These are phyloP conservation scores for Pinus taeda DNA, from an alignment of 75 land plant genomes.

Conservation along the genomic window DNA sequence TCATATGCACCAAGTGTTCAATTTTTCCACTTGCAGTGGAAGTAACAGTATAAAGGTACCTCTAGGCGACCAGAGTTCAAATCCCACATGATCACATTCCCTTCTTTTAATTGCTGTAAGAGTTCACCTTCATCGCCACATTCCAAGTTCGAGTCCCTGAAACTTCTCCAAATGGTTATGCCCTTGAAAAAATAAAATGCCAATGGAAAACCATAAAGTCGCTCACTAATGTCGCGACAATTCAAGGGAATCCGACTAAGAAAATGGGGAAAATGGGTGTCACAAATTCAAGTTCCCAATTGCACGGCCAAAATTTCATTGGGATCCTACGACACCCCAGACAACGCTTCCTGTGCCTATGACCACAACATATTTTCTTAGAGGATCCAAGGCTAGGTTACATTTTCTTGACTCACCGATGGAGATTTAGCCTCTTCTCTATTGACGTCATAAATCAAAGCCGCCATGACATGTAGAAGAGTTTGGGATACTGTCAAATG, in stretches of 20 bases:
- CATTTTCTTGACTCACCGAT: no score
- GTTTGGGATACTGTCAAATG: background rate
- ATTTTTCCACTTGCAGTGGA: no score
- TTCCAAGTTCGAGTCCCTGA: background rate
- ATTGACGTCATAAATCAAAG: no score
- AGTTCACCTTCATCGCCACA: no score
- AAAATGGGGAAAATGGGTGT: conserved; percentile 4
- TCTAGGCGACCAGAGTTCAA: no score
- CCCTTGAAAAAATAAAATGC: background rate
- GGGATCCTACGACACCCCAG: background rate
- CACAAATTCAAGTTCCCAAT: background rate
- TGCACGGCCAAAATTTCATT: background rate
- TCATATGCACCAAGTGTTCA: no score
- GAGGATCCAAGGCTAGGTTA: no score
- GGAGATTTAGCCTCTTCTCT: no score
- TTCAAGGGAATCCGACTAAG: background rate
- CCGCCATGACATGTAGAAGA: background rate
- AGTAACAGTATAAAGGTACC: no score
- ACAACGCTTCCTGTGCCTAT: background rate
- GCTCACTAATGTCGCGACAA: background rate
- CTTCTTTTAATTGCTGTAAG: no score
- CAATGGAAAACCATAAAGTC: background rate
- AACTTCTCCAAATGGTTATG: background rate
- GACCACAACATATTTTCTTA: background rate
- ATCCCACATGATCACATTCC: no score